Base-by-base conservation (phyloP, 2,329 filamentous ascomycete genomes). In the Colletotrichum plurivorum region DNA sequence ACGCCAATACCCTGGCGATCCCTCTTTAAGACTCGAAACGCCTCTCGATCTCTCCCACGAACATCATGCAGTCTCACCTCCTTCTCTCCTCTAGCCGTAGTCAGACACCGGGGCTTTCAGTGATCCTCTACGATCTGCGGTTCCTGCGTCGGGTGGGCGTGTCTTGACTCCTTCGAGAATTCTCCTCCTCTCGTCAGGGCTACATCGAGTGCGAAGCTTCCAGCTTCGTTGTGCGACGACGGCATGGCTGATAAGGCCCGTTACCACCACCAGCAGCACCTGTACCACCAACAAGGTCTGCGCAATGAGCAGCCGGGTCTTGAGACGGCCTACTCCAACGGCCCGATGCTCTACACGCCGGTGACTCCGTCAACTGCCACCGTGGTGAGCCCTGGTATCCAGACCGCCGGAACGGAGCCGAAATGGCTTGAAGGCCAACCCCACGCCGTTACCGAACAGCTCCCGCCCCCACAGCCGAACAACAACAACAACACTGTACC, bases 281-380 rank as follows among this genome's bases (percentile, higher is more conserved):
- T 43, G 48, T 20, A 61, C 36, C 41, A 62, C 7, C 49, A 62
- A 46, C 59, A 54, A 15, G 27, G 13, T 4, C 22, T 41, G n/a
- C 20, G 10, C 4, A 20, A 64, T 16, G 52, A 48, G 5, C 66
- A 69, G 20, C 62, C 66, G 2, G 66, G 62, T 8, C 55, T 61
- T 16, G 62, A 69, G 16, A 25, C 62, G 5, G 66, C 55, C 1
- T 48, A 39, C 27, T 67, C 67, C 45, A 39, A 20, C 8, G 52
- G 49, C 4, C 67, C 55, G 41, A 67, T 61, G 18, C 55, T 51
- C 27, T 55, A 69, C 27, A 13, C 39, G 12, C 46, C 31, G 12
- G n/a, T 18, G n/a, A n/a, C 31, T 22, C 22, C 51, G 16, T 36
- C 31, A n/a, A 43, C 41, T 22, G 25, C 22, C 10, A 45, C 27